Conservation (phyloP, 495 filamentous ascomycete genomes). For the Aspergillus incahuasiensis region DNA sequence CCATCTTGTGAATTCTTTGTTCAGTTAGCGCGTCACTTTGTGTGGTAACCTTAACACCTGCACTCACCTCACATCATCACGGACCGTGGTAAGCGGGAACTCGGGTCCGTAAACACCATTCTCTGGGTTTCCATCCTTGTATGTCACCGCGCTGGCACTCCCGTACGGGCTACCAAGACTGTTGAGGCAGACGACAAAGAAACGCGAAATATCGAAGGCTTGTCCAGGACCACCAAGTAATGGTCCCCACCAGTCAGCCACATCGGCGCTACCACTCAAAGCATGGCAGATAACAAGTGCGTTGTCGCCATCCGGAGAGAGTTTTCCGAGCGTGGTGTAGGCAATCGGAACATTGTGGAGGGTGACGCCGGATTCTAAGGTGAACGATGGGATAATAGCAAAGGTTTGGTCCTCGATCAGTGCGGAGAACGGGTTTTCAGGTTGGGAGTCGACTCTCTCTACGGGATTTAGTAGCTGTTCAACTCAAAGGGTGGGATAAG, state of each 20-base stretch:
- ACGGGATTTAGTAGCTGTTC: slow-evolving; percentile 57
- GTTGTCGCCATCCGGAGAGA: slow-evolving; percentile 77
- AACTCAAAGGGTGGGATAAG: not conserved
- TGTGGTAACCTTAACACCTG: not conserved
- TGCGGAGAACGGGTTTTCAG: slow-evolving; percentile 85
- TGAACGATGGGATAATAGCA: slow-evolving; percentile 81
- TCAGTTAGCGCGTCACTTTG: slow-evolving; percentile 19
- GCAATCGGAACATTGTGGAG: slow-evolving; percentile 87
- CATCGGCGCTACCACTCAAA: slow-evolving; percentile 91
- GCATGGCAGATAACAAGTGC: slow-evolving; percentile 97
- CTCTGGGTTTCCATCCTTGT: slow-evolving; percentile 68
- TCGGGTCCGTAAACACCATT: slow-evolving; percentile 88
- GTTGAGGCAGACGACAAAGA: slow-evolving; percentile 95
- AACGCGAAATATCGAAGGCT: slow-evolving; percentile 86
- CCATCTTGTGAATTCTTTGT: slow-evolving; percentile 76
- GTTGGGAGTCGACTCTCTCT: slow-evolving; percentile 62
- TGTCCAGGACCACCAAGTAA: slow-evolving; percentile 82
- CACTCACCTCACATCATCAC: slow-evolving; percentile 88
- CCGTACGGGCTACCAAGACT: slow-evolving; percentile 95
- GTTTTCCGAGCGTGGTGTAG: slow-evolving; percentile 78
- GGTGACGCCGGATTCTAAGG: slow-evolving; percentile 86
- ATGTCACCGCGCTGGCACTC: slow-evolving; percentile 90
- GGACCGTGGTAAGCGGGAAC: slow-evolving; percentile 89
- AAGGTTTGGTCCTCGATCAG: slow-evolving; percentile 85
- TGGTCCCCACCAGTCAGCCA: slow-evolving; percentile 97